Evolutionary conservation across 164 flowering plant genomes (phyloP), one percentile per base, ranked within the genome.

Genomic region (Aristolochia fimbriata): DNA sequence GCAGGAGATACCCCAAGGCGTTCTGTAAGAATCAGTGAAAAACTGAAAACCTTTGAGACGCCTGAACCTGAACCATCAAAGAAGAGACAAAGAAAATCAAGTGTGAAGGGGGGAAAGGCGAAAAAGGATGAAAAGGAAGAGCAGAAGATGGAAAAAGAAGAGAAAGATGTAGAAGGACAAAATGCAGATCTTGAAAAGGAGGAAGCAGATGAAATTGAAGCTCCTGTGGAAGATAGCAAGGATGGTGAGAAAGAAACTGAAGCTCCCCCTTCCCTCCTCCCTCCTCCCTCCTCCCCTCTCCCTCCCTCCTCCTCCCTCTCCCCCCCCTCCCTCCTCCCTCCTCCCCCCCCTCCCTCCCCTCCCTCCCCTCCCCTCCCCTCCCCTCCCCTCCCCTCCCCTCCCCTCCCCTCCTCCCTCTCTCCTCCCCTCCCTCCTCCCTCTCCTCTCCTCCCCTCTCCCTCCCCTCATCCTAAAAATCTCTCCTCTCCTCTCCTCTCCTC

Each of bases 1-100:
- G 58, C 73, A 77, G 83, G 86, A 59, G 82, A 78, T 57, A 76
- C 84, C 14, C 87, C 87, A 22, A 69, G 87, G 60, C 76, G 87
- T 41, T 82, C 87, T 67, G 65, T 76, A 9, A 71, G 84, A 63
- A 66, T 82, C 15, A 78, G 71, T 66, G 76, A 64, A 60, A 80
- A 78, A 58, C 41, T 73, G 24, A 82, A 80, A 70, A 68, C 76
- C n/a, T 62, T 69, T 6, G 78, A 69, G 57, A 24, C 71, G n/a
- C 80, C 82, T 7, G 77, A 70, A 54, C 62, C 52, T 48, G 77
- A 70, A 57, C 64, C 78, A 0, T 68, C 75, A 3, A 76, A 65
- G 65, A 81, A 81, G 60, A 72, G 62, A 51, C 72, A 48, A 57
- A 75, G 65, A 57, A 74, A 65, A 65, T 68, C 77, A 16, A 69